Percentiles rank a stretch among this genome's conserved stretches.
Conservation (phyloP, 1,284 basidiomycete species). For the Heterobasidion annosum region DNA sequence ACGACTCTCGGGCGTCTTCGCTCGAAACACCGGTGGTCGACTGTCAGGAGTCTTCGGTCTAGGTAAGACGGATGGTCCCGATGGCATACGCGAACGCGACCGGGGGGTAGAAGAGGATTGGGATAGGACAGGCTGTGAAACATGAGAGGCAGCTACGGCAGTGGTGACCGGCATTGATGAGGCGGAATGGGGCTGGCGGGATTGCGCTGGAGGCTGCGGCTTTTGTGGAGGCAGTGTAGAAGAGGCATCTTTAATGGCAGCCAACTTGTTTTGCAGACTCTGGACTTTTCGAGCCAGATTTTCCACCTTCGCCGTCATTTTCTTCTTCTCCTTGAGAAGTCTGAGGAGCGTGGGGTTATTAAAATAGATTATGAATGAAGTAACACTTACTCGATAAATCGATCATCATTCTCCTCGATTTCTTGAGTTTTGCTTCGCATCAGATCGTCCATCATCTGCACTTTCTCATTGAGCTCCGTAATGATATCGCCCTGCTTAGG, state of each 20-base stretch:
- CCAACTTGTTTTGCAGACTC: conserved; percentile 56
- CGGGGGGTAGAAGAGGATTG: background rate
- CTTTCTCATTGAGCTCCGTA: conserved; percentile 55
- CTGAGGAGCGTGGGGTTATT: conserved; percentile 23
- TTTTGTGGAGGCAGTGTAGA: conserved; percentile 6
- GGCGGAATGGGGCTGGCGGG: background rate
- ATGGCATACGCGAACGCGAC: background rate
- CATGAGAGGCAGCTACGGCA: background rate
- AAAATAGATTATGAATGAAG: conserved; percentile 4
- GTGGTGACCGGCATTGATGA: no score
- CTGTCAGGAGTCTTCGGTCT: conserved; percentile 48
- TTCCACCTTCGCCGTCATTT: conserved; percentile 58
- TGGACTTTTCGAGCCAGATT: conserved; percentile 61
- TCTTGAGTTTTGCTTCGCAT: conserved; percentile 61
- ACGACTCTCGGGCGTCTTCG: conserved; percentile 26
- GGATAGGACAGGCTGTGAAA: background rate
- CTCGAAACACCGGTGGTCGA: conserved; percentile 37
- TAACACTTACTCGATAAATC: conserved; percentile 58
- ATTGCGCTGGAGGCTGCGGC: conserved; percentile 2
- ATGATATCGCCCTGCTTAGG: conserved; percentile 46
- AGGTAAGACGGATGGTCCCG: conserved; percentile 13
- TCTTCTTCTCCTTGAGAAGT: conserved; percentile 72
- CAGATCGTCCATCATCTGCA: conserved; percentile 64
- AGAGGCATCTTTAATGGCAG: conserved; percentile 34
- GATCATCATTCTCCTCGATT: conserved; percentile 76